Evolutionary conservation across 257 asterid species (phyloP).

Genomic region (Gentiana macrophylla): DNA sequence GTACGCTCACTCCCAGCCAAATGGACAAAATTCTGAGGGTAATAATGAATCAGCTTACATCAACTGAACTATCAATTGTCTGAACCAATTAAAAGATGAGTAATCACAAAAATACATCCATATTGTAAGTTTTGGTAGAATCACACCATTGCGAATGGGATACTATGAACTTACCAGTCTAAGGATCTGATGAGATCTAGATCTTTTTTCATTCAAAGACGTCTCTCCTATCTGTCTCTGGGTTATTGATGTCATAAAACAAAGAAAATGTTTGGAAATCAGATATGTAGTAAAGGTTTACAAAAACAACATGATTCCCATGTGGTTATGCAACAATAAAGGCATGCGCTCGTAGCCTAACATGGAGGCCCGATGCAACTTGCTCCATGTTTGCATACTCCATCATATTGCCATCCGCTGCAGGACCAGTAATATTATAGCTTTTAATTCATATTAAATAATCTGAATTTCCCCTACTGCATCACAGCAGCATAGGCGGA

Average conservation of each 20-base stretch:
- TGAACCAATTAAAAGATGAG: slow-evolving; percentile 20
- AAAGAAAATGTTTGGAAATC: neutral
- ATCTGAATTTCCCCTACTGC: no score
- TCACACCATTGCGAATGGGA: neutral
- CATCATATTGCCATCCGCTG: no score
- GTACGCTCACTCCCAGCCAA: slow-evolving; percentile 48
- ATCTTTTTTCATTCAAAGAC: slow-evolving; percentile 83
- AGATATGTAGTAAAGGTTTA: neutral
- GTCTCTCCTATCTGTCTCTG: slow-evolving; percentile 95
- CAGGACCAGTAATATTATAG: no score
- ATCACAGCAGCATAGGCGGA: no score
- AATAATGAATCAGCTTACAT: slow-evolving; percentile 7
- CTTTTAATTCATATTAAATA: no score
- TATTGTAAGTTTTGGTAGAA: neutral
- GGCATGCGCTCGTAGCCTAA: no score
- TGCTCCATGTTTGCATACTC: no score
- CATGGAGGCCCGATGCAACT: no score
- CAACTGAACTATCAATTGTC: slow-evolving; percentile 83
- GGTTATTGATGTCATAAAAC: slow-evolving; percentile 28
- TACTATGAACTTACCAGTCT: slow-evolving; percentile 53
- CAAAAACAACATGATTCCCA: neutral
- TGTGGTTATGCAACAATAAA: no score
- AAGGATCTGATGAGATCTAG: slow-evolving; percentile 99
- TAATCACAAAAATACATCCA: neutral
- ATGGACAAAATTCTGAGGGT: slow-evolving; percentile 45